Evolutionary conservation across 805 yeast species (phyloP), one percentile per base, ranked within the genome.

Genomic region (Nakazawaea wickerhamii): DNA sequence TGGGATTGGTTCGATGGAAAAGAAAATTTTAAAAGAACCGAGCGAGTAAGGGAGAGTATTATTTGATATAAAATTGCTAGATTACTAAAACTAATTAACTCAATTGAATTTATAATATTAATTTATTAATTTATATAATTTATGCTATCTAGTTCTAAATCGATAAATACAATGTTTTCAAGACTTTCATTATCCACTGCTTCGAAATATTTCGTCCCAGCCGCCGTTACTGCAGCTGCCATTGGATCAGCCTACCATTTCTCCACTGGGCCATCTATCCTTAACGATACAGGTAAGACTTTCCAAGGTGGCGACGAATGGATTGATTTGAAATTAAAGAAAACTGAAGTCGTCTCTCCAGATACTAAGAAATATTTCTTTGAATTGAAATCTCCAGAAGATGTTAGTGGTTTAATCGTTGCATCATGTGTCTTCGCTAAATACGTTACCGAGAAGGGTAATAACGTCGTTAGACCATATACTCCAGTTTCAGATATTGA

Each of bases 401-500:
- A 80, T 47, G 78, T 70, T 15, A 72, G 88, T 23, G 98, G 98
- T 27, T 73, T 89, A 53, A 67, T 73, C 51, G 74, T 83, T 40
- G 95, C 98, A 33, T 85, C 93, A 23, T 78, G 83, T 50, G 61
- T 93, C 35, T 61, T 93, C 60, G 77, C 95, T 64, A 90, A 89
- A 70, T 86, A 69, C 58, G 82, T 79, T 43, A 81, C 91, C 47
- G 77, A 80, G 48, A 86, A 87, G 68, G 98, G 97, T 52, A 77
- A 70, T 65, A 79, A 80, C 57, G 96, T 91, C 39, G 70, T 93
- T 50, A 83, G 96, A 68, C 89, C 89, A 32, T 82, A 81, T 67
- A 93, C 99, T 31, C 99, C 99, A 46, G 73, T 82, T 38, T 75
- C 86, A 31, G 88, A 82, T 55, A 66, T 73, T 39, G 79, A 78